Percentiles rank a stretch among this genome's conserved stretches.
These are phyloP conservation scores for Mucor lusitanicus DNA, from an alignment of 371 early-diverging fungal genomes.

Conservation along the genomic window DNA sequence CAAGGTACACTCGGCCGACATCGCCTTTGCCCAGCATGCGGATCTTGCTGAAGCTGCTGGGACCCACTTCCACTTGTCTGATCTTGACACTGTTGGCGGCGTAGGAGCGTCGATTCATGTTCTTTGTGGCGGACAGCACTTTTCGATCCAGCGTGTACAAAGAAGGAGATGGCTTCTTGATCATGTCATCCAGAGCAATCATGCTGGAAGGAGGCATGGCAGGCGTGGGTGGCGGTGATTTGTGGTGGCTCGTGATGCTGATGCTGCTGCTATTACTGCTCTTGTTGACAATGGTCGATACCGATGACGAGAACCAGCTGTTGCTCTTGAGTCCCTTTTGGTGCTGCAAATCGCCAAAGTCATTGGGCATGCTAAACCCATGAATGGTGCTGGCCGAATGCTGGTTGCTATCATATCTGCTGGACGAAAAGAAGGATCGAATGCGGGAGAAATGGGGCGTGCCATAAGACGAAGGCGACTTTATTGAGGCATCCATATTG, in stretches of 20 bases:
- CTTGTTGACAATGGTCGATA: neutral
- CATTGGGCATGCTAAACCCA: slow-evolving; percentile 21
- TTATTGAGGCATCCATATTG: slow-evolving; percentile 16
- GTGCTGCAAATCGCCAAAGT: slow-evolving; percentile 27
- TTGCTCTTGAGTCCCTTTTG: slow-evolving; percentile 20
- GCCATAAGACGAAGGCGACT: slow-evolving; percentile 26
- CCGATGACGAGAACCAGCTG: slow-evolving; percentile 24
- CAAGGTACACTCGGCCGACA: slow-evolving; percentile 95
- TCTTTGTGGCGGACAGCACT: neutral
- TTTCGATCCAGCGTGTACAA: slow-evolving; percentile 3
- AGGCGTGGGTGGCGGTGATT: slow-evolving; percentile 3
- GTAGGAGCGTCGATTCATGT: slow-evolving; percentile 60
- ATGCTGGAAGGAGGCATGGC: neutral
- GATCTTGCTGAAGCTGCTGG: slow-evolving; percentile 75
- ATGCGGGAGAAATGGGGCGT: slow-evolving; percentile 30
- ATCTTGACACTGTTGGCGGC: slow-evolving; percentile 82
- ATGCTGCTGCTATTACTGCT: neutral
- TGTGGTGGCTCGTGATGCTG: neutral
- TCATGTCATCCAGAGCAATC: neutral
- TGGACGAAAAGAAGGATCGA: slow-evolving; percentile 14
- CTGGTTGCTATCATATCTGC: neutral
- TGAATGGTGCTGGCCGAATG: neutral
- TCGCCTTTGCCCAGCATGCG: slow-evolving; percentile 94
- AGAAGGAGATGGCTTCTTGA: slow-evolving; percentile 10
- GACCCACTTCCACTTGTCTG: slow-evolving; percentile 51